These are phyloP conservation scores for Spatholobus suberectus DNA, from an alignment of 306 rosid genomes.

Conservation along the genomic window DNA sequence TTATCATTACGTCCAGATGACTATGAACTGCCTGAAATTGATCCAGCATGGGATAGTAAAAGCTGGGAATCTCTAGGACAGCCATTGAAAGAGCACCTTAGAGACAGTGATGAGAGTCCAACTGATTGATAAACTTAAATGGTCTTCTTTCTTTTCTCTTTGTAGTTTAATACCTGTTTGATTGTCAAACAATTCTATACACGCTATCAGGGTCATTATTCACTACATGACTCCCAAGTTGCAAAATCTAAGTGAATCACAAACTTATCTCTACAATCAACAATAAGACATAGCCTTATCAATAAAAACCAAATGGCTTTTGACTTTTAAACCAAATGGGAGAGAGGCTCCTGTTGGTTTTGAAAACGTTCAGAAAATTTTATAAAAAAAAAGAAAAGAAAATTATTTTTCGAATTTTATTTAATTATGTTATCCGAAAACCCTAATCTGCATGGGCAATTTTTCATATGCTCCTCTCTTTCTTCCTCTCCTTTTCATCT, in stretches of 20 bases:
- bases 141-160: conserved; percentile 27
- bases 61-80: conserved; percentile 68
- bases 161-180: conserved; percentile 28
- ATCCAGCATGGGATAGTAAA: conserved; percentile 73
- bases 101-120: conserved; percentile 66
- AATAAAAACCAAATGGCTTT: not conserved
- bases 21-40: conserved; percentile 71
- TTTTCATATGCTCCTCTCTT: no score
- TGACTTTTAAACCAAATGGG: not conserved
- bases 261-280: not conserved
- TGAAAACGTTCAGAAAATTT: no score
- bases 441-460: no score
- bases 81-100: conserved; percentile 75
- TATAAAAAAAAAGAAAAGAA: no score
- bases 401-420: no score
- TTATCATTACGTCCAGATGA: conserved; percentile 87
- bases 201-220: conserved; percentile 14
- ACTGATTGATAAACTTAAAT: conserved; percentile 42
- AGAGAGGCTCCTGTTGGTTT: not conserved
- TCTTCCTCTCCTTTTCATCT: no score
- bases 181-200: conserved; percentile 12
- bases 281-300: not conserved
- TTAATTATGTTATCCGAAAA: no score
- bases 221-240: not conserved
- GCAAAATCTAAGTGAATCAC: not conserved